Base-by-base conservation (phyloP, 2,329 filamentous ascomycete genomes). In the Bipolaris zeicola region DNA sequence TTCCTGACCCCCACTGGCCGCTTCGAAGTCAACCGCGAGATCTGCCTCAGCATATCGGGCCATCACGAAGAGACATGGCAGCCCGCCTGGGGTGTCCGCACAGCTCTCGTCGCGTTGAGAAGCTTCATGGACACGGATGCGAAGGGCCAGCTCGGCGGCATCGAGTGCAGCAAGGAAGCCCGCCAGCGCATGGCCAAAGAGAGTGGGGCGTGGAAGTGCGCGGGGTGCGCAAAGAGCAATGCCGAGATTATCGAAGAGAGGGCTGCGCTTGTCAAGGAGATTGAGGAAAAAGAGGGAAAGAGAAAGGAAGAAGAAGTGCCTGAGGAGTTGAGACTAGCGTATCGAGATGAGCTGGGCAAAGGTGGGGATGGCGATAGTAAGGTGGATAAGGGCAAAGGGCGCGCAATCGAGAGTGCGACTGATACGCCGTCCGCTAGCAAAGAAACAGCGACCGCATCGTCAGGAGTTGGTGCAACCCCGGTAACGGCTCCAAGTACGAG, bases 21-120 rank as follows among this genome's bases (percentile, higher is more conserved):
- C 60, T 99, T 99, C 78, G 95, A 98, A 77, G 89, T 92, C 52
- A 99, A 99, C 75, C 87, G 95, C 64, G 94, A 98, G 80, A 98
- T 99, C 67, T 99, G 95, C 73, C 86, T 99, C 14, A 91, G 87
- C 69, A 99, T 98, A 69, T 91, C 87, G 50, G 94, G 93, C 2
- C 94, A 97, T 77, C 95, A 99, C 78, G 95, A 98, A 76, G 95
- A 98, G 80, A 96, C 91, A 14, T 99, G 95, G 95, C 94, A 97
- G 82, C 95, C 95, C 0, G 95, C 95, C 0, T 99, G 95, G 95
- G 95, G 95, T 0, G 89, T 99, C 8, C 85, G 95, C 57, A 98
- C 95, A 3, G 94, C 95, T 14, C 79, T 99, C 54, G 81, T 87
- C 4, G 87, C 87, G 5, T 86, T 98, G 46, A 81, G 95, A 52